Base-by-base conservation (phyloP, 106 monocot genomes). In the Dioscorea alata region DNA sequence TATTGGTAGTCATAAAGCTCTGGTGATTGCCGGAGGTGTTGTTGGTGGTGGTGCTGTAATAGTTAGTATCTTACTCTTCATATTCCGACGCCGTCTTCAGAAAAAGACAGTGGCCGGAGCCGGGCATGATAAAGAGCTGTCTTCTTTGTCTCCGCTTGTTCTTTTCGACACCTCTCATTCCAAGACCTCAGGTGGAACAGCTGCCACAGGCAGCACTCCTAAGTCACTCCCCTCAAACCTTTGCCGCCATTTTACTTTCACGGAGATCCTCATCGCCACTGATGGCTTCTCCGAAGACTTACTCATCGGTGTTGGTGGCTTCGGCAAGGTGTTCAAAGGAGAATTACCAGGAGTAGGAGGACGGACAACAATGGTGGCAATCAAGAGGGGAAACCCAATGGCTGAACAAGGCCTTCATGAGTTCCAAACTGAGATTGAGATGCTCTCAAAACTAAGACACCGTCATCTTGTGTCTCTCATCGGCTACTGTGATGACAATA, bases 361-460 rank as follows among this genome's bases (percentile, higher is more conserved):
- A 28, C 28, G 28, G 28, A 28, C 81, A 2, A 73, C 56, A 1
- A 70, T 74, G 71, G 86, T 93, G 3, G 93, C 93, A 3, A 93
- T 93, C 58, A 93, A 93, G 60, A 83, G 93, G 0, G 86, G 83
- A 6, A 88, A 93, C 62, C 85, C 85, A 0, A 57, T 76, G 72
- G 80, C 88, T 0, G 76, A 86, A 72, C 93, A 93, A 69, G 93
- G 93, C 7, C 60, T 86, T 2, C 75, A 86, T 22, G 93, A 93
- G 74, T 93, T 93, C 59, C 86, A 84, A 52, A 93, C 78, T 1
- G 93, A 93, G 77, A 93, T 93, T 12, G 88, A 89, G 74, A 83
- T 89, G 86, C 77, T 93, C 1, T 93, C 93, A 48, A 93, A 86
- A 79, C 89, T 93, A 33, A 80, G 93, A 16, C 93, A 89, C 64